Conservation (phyloP, 2,329 filamentous ascomycete genomes). For the Ceratocystis papillata region DNA sequence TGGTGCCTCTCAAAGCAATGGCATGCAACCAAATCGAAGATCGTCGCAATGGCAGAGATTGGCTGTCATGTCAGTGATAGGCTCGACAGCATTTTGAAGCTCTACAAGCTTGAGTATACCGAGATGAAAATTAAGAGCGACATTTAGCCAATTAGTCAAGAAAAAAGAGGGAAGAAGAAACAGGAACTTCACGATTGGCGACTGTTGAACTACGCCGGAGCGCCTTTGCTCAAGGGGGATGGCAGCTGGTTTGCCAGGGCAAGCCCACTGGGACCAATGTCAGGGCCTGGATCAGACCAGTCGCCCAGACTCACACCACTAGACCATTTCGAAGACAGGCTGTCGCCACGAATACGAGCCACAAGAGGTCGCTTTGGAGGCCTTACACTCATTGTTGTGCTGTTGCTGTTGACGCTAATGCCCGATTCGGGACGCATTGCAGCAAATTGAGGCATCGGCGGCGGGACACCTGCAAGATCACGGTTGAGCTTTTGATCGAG, state of each 20-base stretch:
- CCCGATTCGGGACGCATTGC: constrained; percentile 26
- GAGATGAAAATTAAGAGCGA: background rate
- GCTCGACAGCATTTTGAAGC: background rate
- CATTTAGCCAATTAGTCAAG: background rate
- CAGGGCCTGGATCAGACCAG: constrained; percentile 43
- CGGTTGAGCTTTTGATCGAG: constrained; percentile 36
- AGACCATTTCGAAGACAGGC: constrained; percentile 36
- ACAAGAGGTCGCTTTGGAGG: constrained; percentile 27
- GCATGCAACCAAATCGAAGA: background rate
- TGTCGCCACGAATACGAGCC: constrained; percentile 33
- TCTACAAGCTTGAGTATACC: too few relatives aligned
- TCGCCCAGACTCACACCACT: constrained; percentile 41
- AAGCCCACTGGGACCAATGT: constrained; percentile 37
- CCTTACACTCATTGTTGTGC: constrained; percentile 36
- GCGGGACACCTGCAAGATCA: constrained; percentile 21
- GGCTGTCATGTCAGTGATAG: background rate
- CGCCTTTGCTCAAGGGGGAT: constrained; percentile 6
- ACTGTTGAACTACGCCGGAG: background rate
- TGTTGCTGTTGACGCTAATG: constrained; percentile 28
- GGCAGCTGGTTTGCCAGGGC: background rate
- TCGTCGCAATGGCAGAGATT: background rate
- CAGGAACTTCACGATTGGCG: background rate
- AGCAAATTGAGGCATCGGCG: constrained; percentile 25
- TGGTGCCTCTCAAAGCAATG: background rate
- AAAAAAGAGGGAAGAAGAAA: background rate